A percentile compares a stretch with the other conserved stretches of the same genome.
These are phyloP conservation scores for Oryza officinalis DNA, from an alignment of 176 grass and related monocot genomes.

Conservation along the genomic window DNA sequence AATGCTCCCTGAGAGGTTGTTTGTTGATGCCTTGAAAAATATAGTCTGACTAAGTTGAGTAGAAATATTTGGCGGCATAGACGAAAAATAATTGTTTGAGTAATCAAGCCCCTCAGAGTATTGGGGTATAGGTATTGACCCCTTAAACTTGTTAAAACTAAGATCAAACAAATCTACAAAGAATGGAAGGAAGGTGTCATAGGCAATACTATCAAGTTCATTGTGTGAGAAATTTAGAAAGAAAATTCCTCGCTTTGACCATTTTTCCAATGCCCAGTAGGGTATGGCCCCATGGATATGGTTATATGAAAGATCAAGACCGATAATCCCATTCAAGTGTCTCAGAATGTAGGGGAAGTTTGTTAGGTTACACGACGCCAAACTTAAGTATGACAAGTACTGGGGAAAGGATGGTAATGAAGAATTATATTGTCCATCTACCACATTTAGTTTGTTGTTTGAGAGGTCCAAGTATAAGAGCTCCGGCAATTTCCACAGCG, in stretches of 20 bases:
- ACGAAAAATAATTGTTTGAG: neutral
- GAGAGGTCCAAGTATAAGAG: constrained; percentile 50
- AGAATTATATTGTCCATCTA: constrained; percentile 34
- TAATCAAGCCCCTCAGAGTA: neutral
- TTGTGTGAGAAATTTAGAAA: constrained; percentile 40
- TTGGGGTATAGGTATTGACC: neutral
- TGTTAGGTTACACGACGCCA: constrained; percentile 41
- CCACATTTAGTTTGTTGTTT: constrained; percentile 31
- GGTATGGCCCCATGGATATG: constrained; percentile 43
- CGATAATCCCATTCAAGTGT: constrained; percentile 19
- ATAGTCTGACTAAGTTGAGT: constrained; percentile 21
- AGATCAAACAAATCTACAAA: neutral
- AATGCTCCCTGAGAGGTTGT: constrained; percentile 14
- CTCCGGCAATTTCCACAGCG: constrained; percentile 19
- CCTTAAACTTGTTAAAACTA: constrained; percentile 1
- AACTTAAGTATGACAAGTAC: constrained; percentile 1
- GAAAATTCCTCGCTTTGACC: neutral
- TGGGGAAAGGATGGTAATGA: neutral
- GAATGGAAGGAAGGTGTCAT: neutral
- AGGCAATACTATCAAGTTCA: constrained; percentile 37
- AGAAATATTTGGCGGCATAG: constrained; percentile 17
- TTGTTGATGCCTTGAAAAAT: neutral
- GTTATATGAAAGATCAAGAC: constrained; percentile 46
- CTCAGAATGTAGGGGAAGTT: constrained; percentile 43
- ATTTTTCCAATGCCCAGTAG: constrained; percentile 28